phyloP scores from a whole-genome alignment of 2,329 filamentous ascomycete species.

The Lomentospora prolificans region DNA sequence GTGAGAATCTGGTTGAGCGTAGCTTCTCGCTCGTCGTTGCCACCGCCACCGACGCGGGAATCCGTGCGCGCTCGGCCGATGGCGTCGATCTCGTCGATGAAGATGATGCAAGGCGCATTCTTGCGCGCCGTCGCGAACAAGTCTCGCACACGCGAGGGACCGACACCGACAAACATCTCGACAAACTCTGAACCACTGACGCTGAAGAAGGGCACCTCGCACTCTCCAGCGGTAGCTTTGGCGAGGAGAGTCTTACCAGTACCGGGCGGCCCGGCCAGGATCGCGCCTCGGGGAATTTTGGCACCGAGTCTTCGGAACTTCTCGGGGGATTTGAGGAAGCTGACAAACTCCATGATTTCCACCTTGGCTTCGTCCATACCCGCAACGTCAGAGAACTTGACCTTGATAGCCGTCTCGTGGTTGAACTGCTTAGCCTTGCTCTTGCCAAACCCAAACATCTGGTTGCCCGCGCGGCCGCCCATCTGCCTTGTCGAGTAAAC shows the following conservation, averaged over 20 bases:
- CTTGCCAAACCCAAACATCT: conserved; percentile 93
- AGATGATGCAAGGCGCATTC: conserved; percentile 96
- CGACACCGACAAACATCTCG: conserved; percentile 99
- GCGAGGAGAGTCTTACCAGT: conserved; percentile 96
- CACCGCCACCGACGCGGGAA: conserved; percentile 60
- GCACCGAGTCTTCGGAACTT: conserved; percentile 89
- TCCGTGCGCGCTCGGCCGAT: conserved; percentile 87
- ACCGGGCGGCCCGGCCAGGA: conserved; percentile 92
- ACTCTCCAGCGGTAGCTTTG: conserved; percentile 96
- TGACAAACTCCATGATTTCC: conserved; percentile 99
- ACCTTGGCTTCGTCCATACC: conserved; percentile 97
- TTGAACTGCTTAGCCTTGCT: conserved; percentile 96
- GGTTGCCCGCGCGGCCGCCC: conserved; percentile 56
- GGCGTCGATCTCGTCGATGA: conserved; percentile 98
- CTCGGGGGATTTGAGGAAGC: conserved; percentile 87
- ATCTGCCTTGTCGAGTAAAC: conserved; percentile 72
- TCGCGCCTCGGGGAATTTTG: conserved; percentile 94
- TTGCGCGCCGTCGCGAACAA: conserved; percentile 91
- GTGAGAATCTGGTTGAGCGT: conserved; percentile 98
- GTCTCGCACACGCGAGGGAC: conserved; percentile 88
- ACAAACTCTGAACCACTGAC: conserved; percentile 98
- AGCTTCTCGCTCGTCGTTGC: conserved; percentile 93
- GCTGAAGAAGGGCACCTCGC: conserved; percentile 93
- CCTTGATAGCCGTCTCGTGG: conserved; percentile 90
- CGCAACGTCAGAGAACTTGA: conserved; percentile 93